These are phyloP conservation scores for Jatropha curcas DNA, from an alignment of 345 rosid species.

Conservation along the genomic window DNA sequence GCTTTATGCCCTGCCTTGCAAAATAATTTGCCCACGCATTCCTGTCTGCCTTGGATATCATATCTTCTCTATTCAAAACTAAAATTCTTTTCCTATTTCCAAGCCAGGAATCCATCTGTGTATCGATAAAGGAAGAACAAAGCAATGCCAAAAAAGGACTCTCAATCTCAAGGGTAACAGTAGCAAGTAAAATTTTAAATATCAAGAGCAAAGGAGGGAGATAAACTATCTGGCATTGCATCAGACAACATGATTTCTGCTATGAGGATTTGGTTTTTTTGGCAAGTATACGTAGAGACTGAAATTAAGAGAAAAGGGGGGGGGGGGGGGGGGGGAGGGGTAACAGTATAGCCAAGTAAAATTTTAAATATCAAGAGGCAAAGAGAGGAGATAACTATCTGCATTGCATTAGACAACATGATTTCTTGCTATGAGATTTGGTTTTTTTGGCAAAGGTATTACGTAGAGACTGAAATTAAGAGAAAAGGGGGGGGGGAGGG, in stretches of 20 bases:
- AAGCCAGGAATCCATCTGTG: slow-evolving; percentile 91
- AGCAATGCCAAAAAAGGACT: neutral
- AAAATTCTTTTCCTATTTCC: slow-evolving; percentile 86
- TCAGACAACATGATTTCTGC: neutral
- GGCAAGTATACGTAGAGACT: neutral
- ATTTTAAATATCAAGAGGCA: no score
- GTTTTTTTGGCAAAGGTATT: no score
- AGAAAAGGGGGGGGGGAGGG: no score
- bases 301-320: no score
- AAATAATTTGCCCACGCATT: slow-evolving; percentile 95
- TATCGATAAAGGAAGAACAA: neutral
- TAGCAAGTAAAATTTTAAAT: neutral
- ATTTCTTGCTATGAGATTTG: no score
- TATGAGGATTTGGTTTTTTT: neutral
- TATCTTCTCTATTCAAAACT: slow-evolving; percentile 92
- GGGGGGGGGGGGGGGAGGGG: no score
- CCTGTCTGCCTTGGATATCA: slow-evolving; percentile 80
- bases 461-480: no score
- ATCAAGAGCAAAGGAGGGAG: neutral
- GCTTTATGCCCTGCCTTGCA: slow-evolving; percentile 71
- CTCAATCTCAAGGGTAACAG: neutral
- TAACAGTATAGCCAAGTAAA: no score
- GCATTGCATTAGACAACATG: no score
- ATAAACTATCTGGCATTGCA: neutral
- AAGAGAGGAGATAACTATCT: no score